Base-by-base conservation (phyloP, 2,329 filamentous ascomycete species). In the Aspergillus glaucus region DNA sequence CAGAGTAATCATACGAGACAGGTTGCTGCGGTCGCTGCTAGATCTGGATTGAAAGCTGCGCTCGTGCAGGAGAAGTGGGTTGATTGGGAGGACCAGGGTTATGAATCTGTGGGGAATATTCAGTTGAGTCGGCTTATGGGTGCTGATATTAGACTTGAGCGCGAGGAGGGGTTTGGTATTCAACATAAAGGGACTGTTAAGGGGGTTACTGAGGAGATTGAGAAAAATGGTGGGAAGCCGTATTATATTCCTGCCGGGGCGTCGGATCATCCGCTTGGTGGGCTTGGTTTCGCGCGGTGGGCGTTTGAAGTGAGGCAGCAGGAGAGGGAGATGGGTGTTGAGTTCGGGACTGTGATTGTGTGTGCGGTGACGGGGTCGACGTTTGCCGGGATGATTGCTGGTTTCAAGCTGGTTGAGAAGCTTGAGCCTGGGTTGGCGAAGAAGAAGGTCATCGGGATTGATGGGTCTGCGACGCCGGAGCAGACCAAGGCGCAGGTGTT, bases 161-260 rank as follows among this genome's bases (percentile, higher is more conserved):
- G 76, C 0, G 79, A 79, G 0, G 79, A 79, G 0, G 67, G 67
- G 0, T 87, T 87, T 58, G 82, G 84, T 22, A 87, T 87, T 55
- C 81, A 81, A 65, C 84, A 87, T 68, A 86, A 86, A 67, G 65
- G 69, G 0, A 83, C 81, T 0, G 74, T 84, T 3, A 73, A 75
- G 44, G 65, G 72, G 1, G 70, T 85, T 3, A 73, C 76, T 39
- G 67, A 76, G 12, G 79, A 84, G 59, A 75, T 83, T 14, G 67
- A 72, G 49, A 63, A 58, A 0, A 62, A 62, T 1, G 84, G 82
- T 0, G 75, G 77, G 34, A 82, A 79, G 62, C 82, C 85, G 0
- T 88, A 87, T 61, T 85, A 84, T 60, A 86, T 88, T 54, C 85
- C 85, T 3, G 84, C 84, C 0, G 85, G 85, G 0, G 84, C 84